phyloP scores from a whole-genome alignment of 2,329 filamentous ascomycete species.

The Acrocalymma vagum region DNA sequence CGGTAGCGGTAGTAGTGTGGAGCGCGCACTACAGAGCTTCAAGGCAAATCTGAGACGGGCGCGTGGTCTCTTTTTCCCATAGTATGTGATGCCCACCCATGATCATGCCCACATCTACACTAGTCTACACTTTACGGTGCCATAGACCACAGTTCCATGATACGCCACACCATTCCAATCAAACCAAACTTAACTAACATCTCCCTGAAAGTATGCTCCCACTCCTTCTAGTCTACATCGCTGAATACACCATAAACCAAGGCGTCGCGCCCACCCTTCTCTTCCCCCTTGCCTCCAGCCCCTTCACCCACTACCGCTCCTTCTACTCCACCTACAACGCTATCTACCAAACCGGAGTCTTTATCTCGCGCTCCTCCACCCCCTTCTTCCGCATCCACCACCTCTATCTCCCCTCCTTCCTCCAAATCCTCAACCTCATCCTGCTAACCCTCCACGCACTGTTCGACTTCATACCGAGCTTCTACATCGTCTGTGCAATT shows the following conservation, averaged over 20 bases:
- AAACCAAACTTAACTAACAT: conserved; percentile 14
- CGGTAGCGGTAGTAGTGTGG: conserved; percentile 13
- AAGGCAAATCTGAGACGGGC: conserved; percentile 70
- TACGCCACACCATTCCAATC: too few species aligned
- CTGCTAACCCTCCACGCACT: conserved; percentile 80
- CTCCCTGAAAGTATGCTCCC: conserved; percentile 81
- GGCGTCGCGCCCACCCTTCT: conserved; percentile 89
- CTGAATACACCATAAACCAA: conserved; percentile 98
- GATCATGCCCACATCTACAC: background rate
- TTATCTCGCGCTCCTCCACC: conserved; percentile 90
- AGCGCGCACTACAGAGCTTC: conserved; percentile 45
- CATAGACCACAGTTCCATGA: too few species aligned
- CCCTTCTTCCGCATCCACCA: conserved; percentile 84
- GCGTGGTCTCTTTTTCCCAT: conserved; percentile 74
- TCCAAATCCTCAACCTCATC: conserved; percentile 81
- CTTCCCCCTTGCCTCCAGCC: conserved; percentile 79
- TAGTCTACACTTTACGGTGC: too few species aligned
- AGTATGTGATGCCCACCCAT: conserved; percentile 53
- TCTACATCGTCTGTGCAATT: conserved; percentile 85
- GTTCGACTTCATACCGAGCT: conserved; percentile 80
- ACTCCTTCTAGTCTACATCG: conserved; percentile 88
- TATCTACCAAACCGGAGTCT: conserved; percentile 94
- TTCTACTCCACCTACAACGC: conserved; percentile 97
- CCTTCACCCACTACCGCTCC: conserved; percentile 81
- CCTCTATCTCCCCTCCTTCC: conserved; percentile 81